Evolutionary conservation across 495 filamentous ascomycete species (phyloP), one percentile per base, ranked within the genome.

Genomic region (Aspergillus indologenus): DNA sequence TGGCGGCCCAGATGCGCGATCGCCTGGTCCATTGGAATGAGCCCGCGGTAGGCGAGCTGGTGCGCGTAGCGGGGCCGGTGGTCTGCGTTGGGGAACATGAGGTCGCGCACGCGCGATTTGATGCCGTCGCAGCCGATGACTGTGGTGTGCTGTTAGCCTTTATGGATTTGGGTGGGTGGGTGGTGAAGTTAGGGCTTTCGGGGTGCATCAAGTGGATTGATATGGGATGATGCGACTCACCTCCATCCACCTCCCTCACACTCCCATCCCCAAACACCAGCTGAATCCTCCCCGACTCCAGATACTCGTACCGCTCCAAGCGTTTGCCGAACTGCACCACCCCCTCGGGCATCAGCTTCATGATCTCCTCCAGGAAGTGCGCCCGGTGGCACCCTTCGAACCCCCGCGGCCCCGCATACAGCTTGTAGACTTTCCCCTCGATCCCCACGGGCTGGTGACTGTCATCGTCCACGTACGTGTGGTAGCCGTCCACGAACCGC

Each of bases 51-150:
- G 2, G 79, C 80, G 54, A 77, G 73, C 55, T 84, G 81, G 22
- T 81, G 79, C 0, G 72, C 76, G 64, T 82, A 85, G 12, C 70
- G 65, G 0, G 80, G 34, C 7, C 34, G 75, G 45, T 76, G 66
- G 58, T 75, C 70, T 12, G 62, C 65, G n/a, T 61, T 58, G 1
- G 75, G 77, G 0, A 83, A 60, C 1, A 86, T 43, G 23, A 79
- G 48, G 34, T 78, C 63, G 6, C 82, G 71, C 3, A 81, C 75
- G 52, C 70, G 70, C 0, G 82, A 85, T 48, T 80, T 83, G 48
- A 87, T 80, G 0, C 84, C 84, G 57, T 87, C 84, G 60, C 81
- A 84, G 9, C 82, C 83, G 45, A 87, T 73, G 2, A 66, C 63
- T 70, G 18, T 4, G 6, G 1, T 4, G n/a, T n/a, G n/a, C 11